These are phyloP conservation scores for Plicaturopsis crispa DNA, from an alignment of 768 basidiomycete species.

Conservation along the genomic window DNA sequence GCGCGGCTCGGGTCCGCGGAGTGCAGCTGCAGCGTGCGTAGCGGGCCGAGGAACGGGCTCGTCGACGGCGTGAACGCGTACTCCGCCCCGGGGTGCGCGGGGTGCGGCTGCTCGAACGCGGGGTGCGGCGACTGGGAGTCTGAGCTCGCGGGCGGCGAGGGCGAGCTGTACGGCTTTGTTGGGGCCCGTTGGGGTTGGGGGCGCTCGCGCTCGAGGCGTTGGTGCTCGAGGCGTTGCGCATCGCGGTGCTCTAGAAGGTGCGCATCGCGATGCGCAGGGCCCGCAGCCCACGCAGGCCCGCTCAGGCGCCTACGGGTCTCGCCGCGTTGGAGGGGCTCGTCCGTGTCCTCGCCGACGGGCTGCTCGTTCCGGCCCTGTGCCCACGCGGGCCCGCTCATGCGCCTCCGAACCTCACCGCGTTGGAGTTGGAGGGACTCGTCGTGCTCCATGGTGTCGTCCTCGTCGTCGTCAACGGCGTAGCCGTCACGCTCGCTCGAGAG, in stretches of 20 bases:
- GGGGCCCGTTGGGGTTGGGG: slow-evolving; percentile 4
- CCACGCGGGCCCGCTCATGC: slow-evolving; percentile 51
- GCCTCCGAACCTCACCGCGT: slow-evolving; percentile 29
- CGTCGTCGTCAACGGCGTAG: slow-evolving; percentile 19
- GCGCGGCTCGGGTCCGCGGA: slow-evolving; percentile 63
- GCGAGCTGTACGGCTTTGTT: slow-evolving; percentile 1
- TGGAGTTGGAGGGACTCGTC: no score
- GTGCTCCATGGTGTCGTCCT: slow-evolving; percentile 12
- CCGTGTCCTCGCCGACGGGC: slow-evolving; percentile 19
- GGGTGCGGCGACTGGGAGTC: slow-evolving; percentile 10
- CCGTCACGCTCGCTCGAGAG: slow-evolving; percentile 28
- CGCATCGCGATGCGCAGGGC: no score
- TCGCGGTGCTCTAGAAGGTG: slow-evolving; percentile 9
- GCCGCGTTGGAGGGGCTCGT: slow-evolving; percentile 7
- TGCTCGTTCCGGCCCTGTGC: no score
- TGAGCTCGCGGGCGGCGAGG: not conserved
- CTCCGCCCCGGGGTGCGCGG: slow-evolving; percentile 20
- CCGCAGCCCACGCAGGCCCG: slow-evolving; percentile 8
- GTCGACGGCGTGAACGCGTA: slow-evolving; percentile 61
- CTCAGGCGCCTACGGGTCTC: slow-evolving; percentile 8
- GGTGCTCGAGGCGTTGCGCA: slow-evolving; percentile 12
- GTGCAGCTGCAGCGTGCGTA: slow-evolving; percentile 70
- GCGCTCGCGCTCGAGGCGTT: slow-evolving; percentile 1
- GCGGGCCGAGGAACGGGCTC: slow-evolving; percentile 73
- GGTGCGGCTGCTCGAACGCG: slow-evolving; percentile 24